These are phyloP conservation scores for Yarrowia galli DNA, from an alignment of 1,139 yeast species.

Conservation along the genomic window DNA sequence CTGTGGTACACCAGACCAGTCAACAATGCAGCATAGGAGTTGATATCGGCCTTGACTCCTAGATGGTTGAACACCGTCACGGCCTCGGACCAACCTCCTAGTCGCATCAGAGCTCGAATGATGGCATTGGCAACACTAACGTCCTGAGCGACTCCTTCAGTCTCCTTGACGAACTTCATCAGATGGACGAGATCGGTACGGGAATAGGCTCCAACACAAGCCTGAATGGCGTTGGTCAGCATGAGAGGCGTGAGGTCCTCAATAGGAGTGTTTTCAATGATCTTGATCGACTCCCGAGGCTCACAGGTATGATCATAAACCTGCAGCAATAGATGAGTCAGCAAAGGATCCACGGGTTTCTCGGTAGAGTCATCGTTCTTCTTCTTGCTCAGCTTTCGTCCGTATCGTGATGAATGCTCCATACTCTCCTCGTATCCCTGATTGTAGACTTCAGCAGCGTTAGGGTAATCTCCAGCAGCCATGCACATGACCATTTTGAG, in stretches of 20 bases:
- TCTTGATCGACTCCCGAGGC: background rate
- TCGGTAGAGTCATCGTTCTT: background rate
- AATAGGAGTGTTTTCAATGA: background rate
- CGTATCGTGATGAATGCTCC: background rate
- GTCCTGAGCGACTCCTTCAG: background rate
- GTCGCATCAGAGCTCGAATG: slow-evolving; percentile 25
- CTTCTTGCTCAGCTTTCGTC: slow-evolving; percentile 3
- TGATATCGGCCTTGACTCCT: background rate
- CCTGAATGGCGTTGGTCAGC: slow-evolving; percentile 9
- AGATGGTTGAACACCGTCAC: background rate
- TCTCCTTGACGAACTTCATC: slow-evolving; percentile 8
- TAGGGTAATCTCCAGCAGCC: slow-evolving; percentile 28
- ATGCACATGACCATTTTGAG: slow-evolving; percentile 30
- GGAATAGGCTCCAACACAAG: slow-evolving; percentile 23
- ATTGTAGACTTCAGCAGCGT: background rate
- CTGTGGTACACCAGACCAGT: slow-evolving; percentile 2
- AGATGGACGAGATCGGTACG: background rate
- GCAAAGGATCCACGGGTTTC: background rate
- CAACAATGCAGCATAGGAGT: background rate
- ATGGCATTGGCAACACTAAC: slow-evolving; percentile 1
- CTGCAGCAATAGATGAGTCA: slow-evolving; percentile 6
- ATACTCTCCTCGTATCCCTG: background rate
- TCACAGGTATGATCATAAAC: slow-evolving; percentile 8
- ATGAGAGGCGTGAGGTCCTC: slow-evolving; percentile 6
- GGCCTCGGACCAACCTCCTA: slow-evolving; percentile 31